phyloP scores from a whole-genome alignment of 768 basidiomycete species.

The Lentinula edodes region DNA sequence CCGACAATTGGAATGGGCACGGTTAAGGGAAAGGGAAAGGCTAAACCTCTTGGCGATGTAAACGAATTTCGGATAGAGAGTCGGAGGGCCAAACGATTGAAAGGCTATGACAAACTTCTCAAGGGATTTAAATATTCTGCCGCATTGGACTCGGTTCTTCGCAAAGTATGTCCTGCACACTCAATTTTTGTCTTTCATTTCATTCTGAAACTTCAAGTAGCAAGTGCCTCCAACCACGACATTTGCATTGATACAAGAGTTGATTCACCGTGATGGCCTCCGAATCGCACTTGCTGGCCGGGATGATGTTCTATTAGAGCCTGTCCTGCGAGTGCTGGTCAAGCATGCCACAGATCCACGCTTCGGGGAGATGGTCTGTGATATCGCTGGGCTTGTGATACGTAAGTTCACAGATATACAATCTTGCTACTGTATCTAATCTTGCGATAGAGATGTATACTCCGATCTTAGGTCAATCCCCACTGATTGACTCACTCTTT shows the following conservation, averaged over 20 bases:
- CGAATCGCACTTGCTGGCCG: conserved; percentile 81
- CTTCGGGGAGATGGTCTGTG: conserved; percentile 86
- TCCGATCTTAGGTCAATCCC: conserved; percentile 89
- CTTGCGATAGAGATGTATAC: conserved; percentile 75
- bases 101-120: conserved; percentile 83
- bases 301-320: conserved; percentile 91
- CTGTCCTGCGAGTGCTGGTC: conserved; percentile 79
- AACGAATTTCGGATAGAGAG: conserved; percentile 79
- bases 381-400: conserved; percentile 74
- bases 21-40: conserved; percentile 40
- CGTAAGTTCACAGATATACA: conserved; percentile 44
- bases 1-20: conserved; percentile 52
- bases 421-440: conserved; percentile 6
- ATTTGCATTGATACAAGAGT: conserved; percentile 89
- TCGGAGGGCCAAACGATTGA: conserved; percentile 62
- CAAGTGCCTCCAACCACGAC: conserved; percentile 78
- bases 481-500: conserved; percentile 84
- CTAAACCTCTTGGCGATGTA: conserved; percentile 51
- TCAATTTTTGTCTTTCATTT: not conserved
- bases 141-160: conserved; percentile 87
- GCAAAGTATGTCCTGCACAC: conserved; percentile 48
- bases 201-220: conserved; percentile 33
- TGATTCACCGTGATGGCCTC: conserved; percentile 88
- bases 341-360: conserved; percentile 86
- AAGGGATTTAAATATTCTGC: conserved; percentile 94